Base-by-base conservation (phyloP, 2,329 filamentous ascomycete species). In the Pseudopithomyces chartarum region DNA sequence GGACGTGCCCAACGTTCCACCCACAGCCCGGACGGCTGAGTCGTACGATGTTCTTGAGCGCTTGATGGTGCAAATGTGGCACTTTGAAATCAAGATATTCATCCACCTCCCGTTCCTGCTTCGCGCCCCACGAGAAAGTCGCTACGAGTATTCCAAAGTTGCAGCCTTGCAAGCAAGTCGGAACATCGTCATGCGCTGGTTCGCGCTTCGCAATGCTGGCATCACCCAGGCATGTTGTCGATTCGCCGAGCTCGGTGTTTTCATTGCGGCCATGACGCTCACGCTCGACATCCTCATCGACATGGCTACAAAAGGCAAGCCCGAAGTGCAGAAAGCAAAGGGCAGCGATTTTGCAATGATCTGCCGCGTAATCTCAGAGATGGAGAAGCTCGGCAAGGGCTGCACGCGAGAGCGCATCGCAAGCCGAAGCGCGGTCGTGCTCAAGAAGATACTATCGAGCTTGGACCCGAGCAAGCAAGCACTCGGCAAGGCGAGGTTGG, bases 331-430 rank as follows among this genome's bases (percentile, higher is more conserved):
- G 45, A 71, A 68, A 48, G 65, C 58, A 20, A 71, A 72, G 48
- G 69, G 70, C 17, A 70, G 66, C 20, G 73, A 75, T 60, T 75
- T 75, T 49, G 69, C 67, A 17, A 74, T 75, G 68, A 56, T 75
- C 2, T 74, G 71, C 43, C 67, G 71, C 0, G 62, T 75, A 15
- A 71, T 75, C 22, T 60, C 61, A 23, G 73, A 75, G 46, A 68
- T 74, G 71, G 73, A 75, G 43, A 73, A 73, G 51, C 58, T 75
- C 1, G 68, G 62, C 33, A 68, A 67, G 19, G 57, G 65, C 4
- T 72, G 67, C 23, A 22, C 67, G 15, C 67, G 73, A n/a, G 71
- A 74, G 58, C 70, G 67, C 57, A 71, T 73, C 42, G 73, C 73
- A 8, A 65, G 57, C 13, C 66, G 68, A 33, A 74, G 68, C 52